phyloP scores from a whole-genome alignment of 768 basidiomycete species.

The Saitozyma podzolica region DNA sequence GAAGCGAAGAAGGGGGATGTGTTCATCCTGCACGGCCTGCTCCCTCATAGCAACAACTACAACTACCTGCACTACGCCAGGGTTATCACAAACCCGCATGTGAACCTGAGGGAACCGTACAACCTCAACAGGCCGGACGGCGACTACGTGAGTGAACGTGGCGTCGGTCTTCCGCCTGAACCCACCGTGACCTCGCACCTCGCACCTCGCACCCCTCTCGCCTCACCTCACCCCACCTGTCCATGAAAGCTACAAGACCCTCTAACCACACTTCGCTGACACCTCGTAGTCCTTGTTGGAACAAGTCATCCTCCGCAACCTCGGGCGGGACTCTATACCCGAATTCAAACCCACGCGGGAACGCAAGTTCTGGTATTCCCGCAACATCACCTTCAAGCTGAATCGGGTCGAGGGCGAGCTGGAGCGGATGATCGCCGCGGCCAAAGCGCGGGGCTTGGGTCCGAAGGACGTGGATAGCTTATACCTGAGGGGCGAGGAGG shows the following conservation, averaged over 20 bases:
- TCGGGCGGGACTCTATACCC: conserved; percentile 13
- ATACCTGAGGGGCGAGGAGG: conserved; percentile 16
- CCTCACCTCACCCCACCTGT: too few relatives aligned
- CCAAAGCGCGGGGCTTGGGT: conserved; percentile 16
- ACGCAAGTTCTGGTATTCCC: conserved; percentile 21
- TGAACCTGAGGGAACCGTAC: conserved; percentile 21
- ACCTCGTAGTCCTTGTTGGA: conserved; percentile 16
- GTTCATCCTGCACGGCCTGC: conserved; percentile 20
- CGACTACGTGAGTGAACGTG: background rate
- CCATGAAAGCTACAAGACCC: too few relatives aligned
- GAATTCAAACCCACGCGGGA: conserved; percentile 13
- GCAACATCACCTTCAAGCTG: conserved; percentile 23
- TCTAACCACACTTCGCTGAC: too few relatives aligned
- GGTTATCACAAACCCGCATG: conserved; percentile 36
- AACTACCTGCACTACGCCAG: conserved; percentile 27
- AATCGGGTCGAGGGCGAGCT: conserved; percentile 18
- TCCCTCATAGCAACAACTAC: conserved; percentile 14
- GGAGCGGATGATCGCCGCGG: conserved; percentile 22
- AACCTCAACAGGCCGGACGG: conserved; percentile 15
- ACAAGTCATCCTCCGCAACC: conserved; percentile 29
- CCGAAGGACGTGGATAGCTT: conserved; percentile 18
- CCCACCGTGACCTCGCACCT: too few relatives aligned
- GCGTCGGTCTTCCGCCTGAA: too few relatives aligned
- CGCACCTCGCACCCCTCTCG: too few relatives aligned
- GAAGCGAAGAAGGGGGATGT: conserved; percentile 29